These are phyloP conservation scores for Gracilaria domingensis DNA, from an alignment of 23 red algal genomes.

Conservation along the genomic window DNA sequence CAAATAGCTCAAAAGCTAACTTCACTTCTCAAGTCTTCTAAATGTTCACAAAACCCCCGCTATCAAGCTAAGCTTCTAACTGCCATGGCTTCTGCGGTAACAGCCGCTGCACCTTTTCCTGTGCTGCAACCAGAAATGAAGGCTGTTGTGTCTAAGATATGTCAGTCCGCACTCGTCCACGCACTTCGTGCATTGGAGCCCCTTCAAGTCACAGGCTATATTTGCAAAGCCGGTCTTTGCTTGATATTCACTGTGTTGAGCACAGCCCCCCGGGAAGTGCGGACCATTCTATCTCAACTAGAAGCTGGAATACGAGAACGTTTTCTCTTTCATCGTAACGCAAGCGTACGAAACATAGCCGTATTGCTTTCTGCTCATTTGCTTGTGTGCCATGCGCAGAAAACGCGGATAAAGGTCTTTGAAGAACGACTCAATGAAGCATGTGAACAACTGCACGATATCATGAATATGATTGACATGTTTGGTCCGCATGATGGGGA, in stretches of 20 bases:
- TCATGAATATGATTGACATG: slow-evolving; percentile 7
- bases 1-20: slow-evolving; percentile 1
- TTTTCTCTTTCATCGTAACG: not conserved
- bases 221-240: not conserved
- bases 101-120: not conserved
- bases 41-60: not conserved
- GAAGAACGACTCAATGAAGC: not conserved
- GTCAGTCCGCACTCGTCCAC: slow-evolving; percentile 1
- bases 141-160: slow-evolving; percentile 2
- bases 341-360: not conserved
- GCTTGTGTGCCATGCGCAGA: not conserved
- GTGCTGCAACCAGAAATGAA: not conserved
- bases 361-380: not conserved
- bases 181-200: not conserved
- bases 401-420: not conserved
- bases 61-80: not conserved
- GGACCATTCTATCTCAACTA: not conserved
- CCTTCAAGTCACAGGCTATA: not conserved
- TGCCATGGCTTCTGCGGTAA: not conserved
- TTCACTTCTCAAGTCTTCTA: slow-evolving; percentile 18
- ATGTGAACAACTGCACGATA: not conserved
- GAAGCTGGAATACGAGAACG: slow-evolving; percentile 5
- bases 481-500: not conserved
- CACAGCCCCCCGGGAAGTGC: slow-evolving; percentile 3
- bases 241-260: slow-evolving; percentile 8